Conservation (phyloP, 2,329 filamentous ascomycete species). For the Epichloe aotearoae region DNA sequence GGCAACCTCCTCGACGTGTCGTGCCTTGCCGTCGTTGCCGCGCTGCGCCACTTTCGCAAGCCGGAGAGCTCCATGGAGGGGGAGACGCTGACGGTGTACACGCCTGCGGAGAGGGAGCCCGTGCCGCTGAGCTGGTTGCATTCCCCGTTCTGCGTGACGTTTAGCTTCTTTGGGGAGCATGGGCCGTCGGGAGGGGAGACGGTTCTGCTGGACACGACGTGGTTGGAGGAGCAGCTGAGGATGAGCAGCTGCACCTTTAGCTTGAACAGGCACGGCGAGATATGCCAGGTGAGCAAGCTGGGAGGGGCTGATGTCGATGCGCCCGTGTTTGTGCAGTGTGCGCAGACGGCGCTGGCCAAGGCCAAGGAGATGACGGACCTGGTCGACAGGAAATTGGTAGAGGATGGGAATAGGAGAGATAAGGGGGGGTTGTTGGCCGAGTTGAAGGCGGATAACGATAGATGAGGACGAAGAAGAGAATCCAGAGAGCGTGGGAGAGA, state of each 20-base stretch:
- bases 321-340: conserved; percentile 61
- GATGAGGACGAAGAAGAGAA: conserved; percentile 22
- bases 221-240: conserved; percentile 64
- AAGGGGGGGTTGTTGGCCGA: conserved; percentile 68
- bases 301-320: conserved; percentile 77
- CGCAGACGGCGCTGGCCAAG: conserved; percentile 60
- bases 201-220: conserved; percentile 57
- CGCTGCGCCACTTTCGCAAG: conserved; percentile 79
- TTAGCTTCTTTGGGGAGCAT: conserved; percentile 66
- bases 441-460: conserved; percentile 70
- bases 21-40: conserved; percentile 77
- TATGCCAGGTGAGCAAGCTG: conserved; percentile 84
- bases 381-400: conserved; percentile 59
- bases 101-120: conserved; percentile 72
- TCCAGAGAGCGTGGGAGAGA: background rate
- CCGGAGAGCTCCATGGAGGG: conserved; percentile 82
- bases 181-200: conserved; percentile 40
- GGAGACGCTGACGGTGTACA: conserved; percentile 74
- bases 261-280: conserved; percentile 77
- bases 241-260: conserved; percentile 67
- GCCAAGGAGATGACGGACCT: conserved; percentile 67
- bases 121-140: conserved; percentile 85
- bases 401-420: conserved; percentile 67
- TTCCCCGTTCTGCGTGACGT: conserved; percentile 81
- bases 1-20: conserved; percentile 79